Percentiles rank a stretch among this genome's conserved stretches.
These are phyloP conservation scores for Phaeosphaeriaceae sp. DNA, from an alignment of 2,329 filamentous ascomycete species.

Conservation along the genomic window DNA sequence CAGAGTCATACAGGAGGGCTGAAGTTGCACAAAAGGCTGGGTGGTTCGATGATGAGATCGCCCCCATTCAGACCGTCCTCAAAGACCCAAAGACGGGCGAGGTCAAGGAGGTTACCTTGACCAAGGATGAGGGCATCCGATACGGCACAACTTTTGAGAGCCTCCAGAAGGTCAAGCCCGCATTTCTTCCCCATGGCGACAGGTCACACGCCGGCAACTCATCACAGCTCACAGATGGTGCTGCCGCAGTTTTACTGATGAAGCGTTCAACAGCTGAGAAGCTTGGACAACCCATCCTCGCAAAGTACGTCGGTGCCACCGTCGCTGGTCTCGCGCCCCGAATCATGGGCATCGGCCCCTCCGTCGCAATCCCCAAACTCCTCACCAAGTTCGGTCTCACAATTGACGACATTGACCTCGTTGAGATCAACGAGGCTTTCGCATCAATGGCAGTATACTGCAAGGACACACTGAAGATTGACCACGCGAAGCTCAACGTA, in stretches of 20 bases:
- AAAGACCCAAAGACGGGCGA: conserved; percentile 85
- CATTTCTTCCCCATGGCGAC: conserved; percentile 89
- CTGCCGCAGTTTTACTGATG: conserved; percentile 89
- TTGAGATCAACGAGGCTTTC: conserved; percentile 98
- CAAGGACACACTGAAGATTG: conserved; percentile 68
- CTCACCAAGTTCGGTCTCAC: conserved; percentile 78
- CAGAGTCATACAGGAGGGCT: conserved; percentile 85
- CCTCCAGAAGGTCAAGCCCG: conserved; percentile 82
- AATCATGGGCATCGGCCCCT: conserved; percentile 94
- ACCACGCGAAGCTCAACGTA: conserved; percentile 79
- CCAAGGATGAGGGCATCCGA: conserved; percentile 87
- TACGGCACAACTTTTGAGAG: conserved; percentile 86
- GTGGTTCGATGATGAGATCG: conserved; percentile 93
- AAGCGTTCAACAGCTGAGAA: conserved; percentile 87
- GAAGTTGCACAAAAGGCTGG: conserved; percentile 90
- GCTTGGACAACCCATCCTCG: conserved; percentile 88
- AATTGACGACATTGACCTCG: conserved; percentile 82
- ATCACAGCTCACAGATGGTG: conserved; percentile 92
- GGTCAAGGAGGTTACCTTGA: conserved; percentile 76
- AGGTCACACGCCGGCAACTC: conserved; percentile 91
- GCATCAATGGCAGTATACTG: conserved; percentile 98
- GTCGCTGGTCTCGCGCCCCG: conserved; percentile 88
- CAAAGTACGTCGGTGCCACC: conserved; percentile 92
- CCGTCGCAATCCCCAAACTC: conserved; percentile 77
- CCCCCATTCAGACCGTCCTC: conserved; percentile 80